phyloP scores from a whole-genome alignment of 2,329 filamentous ascomycete species.

The Cercospora sp. region DNA sequence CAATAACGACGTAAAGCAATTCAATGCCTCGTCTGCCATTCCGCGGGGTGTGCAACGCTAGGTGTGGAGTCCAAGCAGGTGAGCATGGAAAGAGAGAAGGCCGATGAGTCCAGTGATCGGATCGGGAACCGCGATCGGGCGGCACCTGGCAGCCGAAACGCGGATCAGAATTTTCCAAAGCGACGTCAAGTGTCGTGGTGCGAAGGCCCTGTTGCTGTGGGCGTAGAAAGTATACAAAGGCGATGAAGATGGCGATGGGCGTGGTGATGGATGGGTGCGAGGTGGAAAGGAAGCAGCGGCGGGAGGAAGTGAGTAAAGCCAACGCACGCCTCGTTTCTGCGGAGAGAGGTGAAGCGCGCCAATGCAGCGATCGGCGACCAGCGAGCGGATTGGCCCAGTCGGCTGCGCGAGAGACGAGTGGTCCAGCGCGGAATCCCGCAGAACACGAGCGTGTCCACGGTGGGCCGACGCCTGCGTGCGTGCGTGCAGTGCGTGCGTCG shows the following conservation, averaged over 20 bases:
- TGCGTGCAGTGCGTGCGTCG: neutral
- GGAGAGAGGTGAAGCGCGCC: conserved; percentile 17
- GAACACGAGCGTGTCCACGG: neutral
- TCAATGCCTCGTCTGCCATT: conserved; percentile 39
- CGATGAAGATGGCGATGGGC: conserved; percentile 4
- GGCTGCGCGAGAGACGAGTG: conserved; percentile 13
- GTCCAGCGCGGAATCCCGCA: neutral
- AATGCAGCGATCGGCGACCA: conserved; percentile 21
- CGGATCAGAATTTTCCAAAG: neutral
- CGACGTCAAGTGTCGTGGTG: neutral
- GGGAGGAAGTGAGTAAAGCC: conserved; percentile 18
- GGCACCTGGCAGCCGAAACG: conserved; percentile 11
- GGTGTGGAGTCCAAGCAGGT: neutral
- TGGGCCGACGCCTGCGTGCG: too few relatives aligned
- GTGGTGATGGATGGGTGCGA: conserved; percentile 2
- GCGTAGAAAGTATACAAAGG: conserved; percentile 3
- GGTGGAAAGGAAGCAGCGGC: neutral
- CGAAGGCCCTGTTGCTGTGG: neutral
- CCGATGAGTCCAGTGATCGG: neutral
- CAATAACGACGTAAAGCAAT: conserved; percentile 34
- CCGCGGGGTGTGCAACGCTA: conserved; percentile 3
- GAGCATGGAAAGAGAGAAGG: neutral
- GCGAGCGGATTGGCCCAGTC: conserved; percentile 9
- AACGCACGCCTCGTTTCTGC: conserved; percentile 25
- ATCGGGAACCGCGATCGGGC: conserved; percentile 5